Percentiles rank a stretch among this genome's conserved stretches.
Conservation (phyloP, 352 stramenopile genomes). For the Blastocystis sp. region DNA sequence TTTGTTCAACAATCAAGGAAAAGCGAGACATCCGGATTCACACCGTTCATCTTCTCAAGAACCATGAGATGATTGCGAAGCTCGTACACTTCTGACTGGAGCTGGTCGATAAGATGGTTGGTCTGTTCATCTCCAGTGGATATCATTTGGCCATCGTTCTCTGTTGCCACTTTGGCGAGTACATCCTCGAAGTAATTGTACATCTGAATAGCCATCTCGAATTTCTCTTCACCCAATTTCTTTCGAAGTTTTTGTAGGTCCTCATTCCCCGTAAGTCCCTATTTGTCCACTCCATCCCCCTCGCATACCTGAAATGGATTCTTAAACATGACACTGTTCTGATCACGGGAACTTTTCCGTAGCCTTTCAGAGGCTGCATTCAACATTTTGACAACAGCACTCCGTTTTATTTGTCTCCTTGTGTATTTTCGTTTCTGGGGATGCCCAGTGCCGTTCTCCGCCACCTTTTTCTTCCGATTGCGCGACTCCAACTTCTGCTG, state of each 20-base stretch:
- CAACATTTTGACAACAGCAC: constrained; percentile 28
- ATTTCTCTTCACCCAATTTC: constrained; percentile 61
- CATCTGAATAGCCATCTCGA: constrained; percentile 60
- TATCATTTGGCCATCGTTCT: not conserved
- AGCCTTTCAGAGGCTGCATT: constrained; percentile 7
- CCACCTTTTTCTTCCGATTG: not conserved
- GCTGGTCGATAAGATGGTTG: constrained; percentile 7
- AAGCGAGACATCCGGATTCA: not conserved
- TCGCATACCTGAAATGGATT: constrained; percentile 50
- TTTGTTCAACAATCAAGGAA: not conserved
- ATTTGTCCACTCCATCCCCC: not conserved
- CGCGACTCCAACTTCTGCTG: constrained; percentile 12
- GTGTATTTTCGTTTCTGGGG: constrained; percentile 51
- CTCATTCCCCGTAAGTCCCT: constrained; percentile 46
- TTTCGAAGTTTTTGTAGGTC: constrained; percentile 47
- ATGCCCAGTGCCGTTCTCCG: not conserved
- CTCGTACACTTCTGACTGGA: constrained; percentile 30
- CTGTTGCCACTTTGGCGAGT: not conserved
- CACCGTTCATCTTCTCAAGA: constrained; percentile 31
- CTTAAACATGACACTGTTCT: constrained; percentile 48
- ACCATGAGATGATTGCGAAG: not conserved
- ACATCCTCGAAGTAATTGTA: constrained; percentile 61
- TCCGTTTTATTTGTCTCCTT: not conserved
- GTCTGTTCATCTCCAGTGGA: not conserved
- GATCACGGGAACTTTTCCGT: not conserved